A percentile compares a stretch with the other conserved stretches of the same genome.
phyloP scores from a whole-genome alignment of 495 filamentous ascomycete species.

The Podospora bellae-mahoneyi region DNA sequence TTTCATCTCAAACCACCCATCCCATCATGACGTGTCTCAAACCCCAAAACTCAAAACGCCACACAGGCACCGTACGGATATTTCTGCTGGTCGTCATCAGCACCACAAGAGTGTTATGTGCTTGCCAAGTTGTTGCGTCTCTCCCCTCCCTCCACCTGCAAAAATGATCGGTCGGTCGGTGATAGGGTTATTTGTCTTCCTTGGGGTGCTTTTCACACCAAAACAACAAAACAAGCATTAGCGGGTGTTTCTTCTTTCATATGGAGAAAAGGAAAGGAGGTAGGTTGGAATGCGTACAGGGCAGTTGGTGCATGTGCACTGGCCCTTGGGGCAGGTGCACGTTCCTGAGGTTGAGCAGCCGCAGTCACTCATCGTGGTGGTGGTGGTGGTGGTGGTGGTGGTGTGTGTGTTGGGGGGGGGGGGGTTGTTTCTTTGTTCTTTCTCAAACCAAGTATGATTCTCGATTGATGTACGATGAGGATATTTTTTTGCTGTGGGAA shows the following conservation, averaged over 20 bases:
- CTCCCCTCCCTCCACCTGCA: not conserved
- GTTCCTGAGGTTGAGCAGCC: constrained; percentile 17
- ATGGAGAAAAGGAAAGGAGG: not conserved
- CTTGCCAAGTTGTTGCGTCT: not conserved
- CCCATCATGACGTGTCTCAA: not conserved
- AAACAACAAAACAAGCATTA: too few species aligned
- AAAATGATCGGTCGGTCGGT: not conserved
- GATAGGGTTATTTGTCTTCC: not conserved
- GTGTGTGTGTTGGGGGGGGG: too few species aligned
- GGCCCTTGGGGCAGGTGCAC: constrained; percentile 24
- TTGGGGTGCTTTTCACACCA: not conserved
- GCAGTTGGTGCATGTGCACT: constrained; percentile 29
- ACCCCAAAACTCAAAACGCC: not conserved
- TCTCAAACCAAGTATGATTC: not conserved
- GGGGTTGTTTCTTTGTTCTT: not conserved
- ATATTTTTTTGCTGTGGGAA: too few species aligned
- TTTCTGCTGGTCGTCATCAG: not conserved
- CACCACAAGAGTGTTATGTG: not conserved
- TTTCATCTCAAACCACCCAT: too few species aligned
- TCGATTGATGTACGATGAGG: too few species aligned
- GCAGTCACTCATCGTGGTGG: constrained; percentile 11
- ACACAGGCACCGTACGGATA: not conserved
- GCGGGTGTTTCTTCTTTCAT: too few species aligned
- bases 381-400: not conserved
- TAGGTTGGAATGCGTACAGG: constrained; percentile 12